These are phyloP conservation scores for Coemansia asiatica DNA, from an alignment of 192 early-diverging fungal genomes.

Conservation along the genomic window DNA sequence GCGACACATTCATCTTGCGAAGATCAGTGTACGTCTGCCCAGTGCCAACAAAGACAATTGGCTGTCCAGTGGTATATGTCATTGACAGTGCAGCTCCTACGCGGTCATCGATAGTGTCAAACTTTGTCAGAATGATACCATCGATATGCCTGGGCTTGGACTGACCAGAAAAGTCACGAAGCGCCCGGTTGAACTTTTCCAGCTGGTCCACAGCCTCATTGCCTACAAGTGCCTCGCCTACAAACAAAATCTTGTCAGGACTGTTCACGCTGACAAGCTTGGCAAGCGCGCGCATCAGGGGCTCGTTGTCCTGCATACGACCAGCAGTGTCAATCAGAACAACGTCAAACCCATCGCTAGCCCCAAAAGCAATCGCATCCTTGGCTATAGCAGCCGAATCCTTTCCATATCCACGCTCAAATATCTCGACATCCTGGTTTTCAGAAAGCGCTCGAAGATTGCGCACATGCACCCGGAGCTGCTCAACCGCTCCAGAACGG, in stretches of 20 bases:
- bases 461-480: constrained; percentile 84
- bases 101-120: constrained; percentile 96
- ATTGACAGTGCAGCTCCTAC: constrained; percentile 94
- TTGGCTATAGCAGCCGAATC: constrained; percentile 94
- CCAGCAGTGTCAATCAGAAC: constrained; percentile 96
- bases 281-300: constrained; percentile 92
- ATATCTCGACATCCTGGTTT: constrained; percentile 76
- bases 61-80: constrained; percentile 94
- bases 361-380: constrained; percentile 85
- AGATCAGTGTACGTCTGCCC: constrained; percentile 97
- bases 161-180: constrained; percentile 84
- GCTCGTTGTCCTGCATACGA: constrained; percentile 98
- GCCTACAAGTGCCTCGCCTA: constrained; percentile 95
- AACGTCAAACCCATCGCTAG: constrained; percentile 76
- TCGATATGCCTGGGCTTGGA: constrained; percentile 87
- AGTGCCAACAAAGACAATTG: constrained; percentile 95
- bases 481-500: constrained; percentile 93
- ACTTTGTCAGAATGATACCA: constrained; percentile 94
- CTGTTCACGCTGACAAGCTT: constrained; percentile 89
- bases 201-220: constrained; percentile 97
- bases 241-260: constrained; percentile 96
- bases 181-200: constrained; percentile 91
- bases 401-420: constrained; percentile 95
- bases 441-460: constrained; percentile 79
- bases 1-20: constrained; percentile 78